These are phyloP conservation scores for Magnolia changhungtana DNA, from an alignment of 164 flowering plant genomes.

Conservation along the genomic window DNA sequence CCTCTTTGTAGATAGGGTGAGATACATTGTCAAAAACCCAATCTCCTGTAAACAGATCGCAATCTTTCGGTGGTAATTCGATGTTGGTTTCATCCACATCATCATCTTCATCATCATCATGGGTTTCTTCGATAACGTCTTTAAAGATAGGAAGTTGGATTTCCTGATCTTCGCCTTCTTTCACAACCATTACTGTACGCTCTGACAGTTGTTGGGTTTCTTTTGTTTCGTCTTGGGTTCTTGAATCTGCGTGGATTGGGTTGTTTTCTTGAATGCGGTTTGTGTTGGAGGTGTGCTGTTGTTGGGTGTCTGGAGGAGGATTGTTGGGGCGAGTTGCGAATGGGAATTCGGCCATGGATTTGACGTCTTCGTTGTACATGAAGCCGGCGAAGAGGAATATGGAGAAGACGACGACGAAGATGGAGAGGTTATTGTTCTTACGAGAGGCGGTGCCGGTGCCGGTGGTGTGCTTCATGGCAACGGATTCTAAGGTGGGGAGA, in stretches of 20 bases:
- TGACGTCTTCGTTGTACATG: slow-evolving; percentile 95
- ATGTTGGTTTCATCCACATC: slow-evolving; percentile 42
- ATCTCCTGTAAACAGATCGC: slow-evolving; percentile 76
- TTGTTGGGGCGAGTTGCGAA: slow-evolving; percentile 42
- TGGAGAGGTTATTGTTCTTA: slow-evolving; percentile 60
- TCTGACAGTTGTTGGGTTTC: not conserved
- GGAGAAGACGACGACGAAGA: slow-evolving; percentile 67
- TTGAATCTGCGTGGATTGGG: slow-evolving; percentile 10
- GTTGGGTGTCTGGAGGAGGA: slow-evolving; percentile 33
- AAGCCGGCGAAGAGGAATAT: slow-evolving; percentile 76
- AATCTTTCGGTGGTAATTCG: slow-evolving; percentile 63
- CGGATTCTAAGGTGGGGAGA: slow-evolving; percentile 25
- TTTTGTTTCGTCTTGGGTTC: slow-evolving; percentile 4
- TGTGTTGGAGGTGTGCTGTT: slow-evolving; percentile 16
- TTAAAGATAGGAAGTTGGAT: slow-evolving; percentile 17
- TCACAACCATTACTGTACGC: not conserved
- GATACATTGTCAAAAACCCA: slow-evolving; percentile 81
- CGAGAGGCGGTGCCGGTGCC: slow-evolving; percentile 23
- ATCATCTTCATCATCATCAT: not conserved
- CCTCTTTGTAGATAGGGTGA: slow-evolving; percentile 78
- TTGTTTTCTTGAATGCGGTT: not conserved
- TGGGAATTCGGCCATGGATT: slow-evolving; percentile 87
- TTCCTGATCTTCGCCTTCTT: slow-evolving; percentile 18
- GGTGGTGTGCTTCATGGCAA: slow-evolving; percentile 48
- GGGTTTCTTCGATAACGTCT: not conserved